phyloP scores from a whole-genome alignment of 2,329 filamentous ascomycete genomes.

The Xylaria digitata region DNA sequence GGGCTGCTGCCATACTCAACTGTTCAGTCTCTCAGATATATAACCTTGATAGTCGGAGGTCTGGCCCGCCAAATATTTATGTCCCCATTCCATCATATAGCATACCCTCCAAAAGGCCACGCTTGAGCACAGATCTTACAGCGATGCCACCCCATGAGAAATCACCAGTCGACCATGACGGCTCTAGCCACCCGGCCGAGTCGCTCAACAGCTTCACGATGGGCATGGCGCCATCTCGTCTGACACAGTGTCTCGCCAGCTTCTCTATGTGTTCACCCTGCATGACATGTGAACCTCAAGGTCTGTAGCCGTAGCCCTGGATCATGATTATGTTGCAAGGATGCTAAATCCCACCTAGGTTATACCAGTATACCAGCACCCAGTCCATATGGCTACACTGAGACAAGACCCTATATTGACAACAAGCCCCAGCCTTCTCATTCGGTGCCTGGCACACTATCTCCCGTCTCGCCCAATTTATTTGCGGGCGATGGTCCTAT shows the following conservation, averaged over 20 bases:
- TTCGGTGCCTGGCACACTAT: slow-evolving; percentile 43
- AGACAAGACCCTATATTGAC: slow-evolving; percentile 44
- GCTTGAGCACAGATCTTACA: slow-evolving; percentile 45
- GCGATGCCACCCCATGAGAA: slow-evolving; percentile 46
- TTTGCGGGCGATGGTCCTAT: slow-evolving; percentile 49
- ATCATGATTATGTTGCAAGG: slow-evolving; percentile 23
- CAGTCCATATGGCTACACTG: slow-evolving; percentile 43
- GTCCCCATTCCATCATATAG: slow-evolving; percentile 37
- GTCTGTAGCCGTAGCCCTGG: slow-evolving; percentile 46
- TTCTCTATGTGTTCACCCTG: slow-evolving; percentile 53
- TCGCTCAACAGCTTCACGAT: slow-evolving; percentile 38
- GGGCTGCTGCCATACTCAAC: slow-evolving; percentile 51
- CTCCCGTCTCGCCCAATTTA: slow-evolving; percentile 45
- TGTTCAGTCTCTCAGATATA: slow-evolving; percentile 48
- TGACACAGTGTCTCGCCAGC: slow-evolving; percentile 51
- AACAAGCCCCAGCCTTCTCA: slow-evolving; percentile 42
- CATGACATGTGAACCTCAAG: slow-evolving; percentile 50
- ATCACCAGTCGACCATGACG: slow-evolving; percentile 39
- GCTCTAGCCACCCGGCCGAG: slow-evolving; percentile 38
- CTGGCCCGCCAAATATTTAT: slow-evolving; percentile 47
- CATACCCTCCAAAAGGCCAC: slow-evolving; percentile 38
- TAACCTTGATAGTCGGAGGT: slow-evolving; percentile 48
- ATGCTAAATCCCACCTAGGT: slow-evolving; percentile 47
- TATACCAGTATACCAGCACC: slow-evolving; percentile 46
- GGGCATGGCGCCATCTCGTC: slow-evolving; percentile 46